Base-by-base conservation (phyloP, 75 land plant species). In the Pinus albicaulis region DNA sequence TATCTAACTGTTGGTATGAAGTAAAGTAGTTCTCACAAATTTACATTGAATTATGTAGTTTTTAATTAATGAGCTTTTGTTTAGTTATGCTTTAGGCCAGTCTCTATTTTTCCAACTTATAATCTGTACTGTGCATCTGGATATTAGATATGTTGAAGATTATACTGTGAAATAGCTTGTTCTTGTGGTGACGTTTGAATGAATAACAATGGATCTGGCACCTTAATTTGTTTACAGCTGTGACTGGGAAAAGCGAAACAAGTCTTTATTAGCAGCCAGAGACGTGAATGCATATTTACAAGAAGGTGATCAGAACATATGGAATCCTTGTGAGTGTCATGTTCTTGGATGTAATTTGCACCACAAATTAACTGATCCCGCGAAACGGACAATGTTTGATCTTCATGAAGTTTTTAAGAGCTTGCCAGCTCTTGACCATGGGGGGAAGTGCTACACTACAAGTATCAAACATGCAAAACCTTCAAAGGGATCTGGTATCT, bases 401-500 rank as follows among this genome's bases (percentile, higher is more conserved):
- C 89, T 96, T 71, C 92, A 94, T 84, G 94, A 86, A 75, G 81
- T 96, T 56, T 96, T 96, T 80, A 96, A 89, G 76, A 89, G 87
- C 71, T 76, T 94, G 25, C 93, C 98, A 55, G 60, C 86, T 75
- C 59, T 85, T 23, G 75, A 59, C 56, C 80, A 55, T 59, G 84
- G 74, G 25, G 77, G 72, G 69, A 76, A 73, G 28, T 57, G 66
- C 48, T 44, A 71, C 52, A 82, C 79, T 24, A 80, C 89, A 7
- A 82, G 74, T 76, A 76, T 94, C 11, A 74, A 57, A 34, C 86
- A 88, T 72, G 86, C 79, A 15, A 80, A 88, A 57, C 20, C 34
- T 22, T 53, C 79, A 24, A 26, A 10, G 31, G 26, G 59, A 19
- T 56, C 80, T 28, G 95, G 98, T 25, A 82, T 96, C 5, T 90